phyloP scores from a whole-genome alignment of 768 basidiomycete genomes.

The Tricholoma sp. region DNA sequence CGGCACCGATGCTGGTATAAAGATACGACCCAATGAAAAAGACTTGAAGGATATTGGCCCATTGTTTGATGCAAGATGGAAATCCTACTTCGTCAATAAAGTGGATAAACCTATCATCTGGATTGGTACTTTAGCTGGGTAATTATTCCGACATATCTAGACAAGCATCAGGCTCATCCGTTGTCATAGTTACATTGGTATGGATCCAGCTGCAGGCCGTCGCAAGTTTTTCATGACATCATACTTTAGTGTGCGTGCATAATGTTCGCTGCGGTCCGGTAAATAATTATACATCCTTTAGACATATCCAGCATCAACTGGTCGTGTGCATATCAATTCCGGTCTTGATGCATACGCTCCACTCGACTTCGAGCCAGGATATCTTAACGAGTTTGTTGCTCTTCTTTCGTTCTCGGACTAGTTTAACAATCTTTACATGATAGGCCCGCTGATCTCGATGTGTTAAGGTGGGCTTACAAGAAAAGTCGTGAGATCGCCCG shows the following conservation, averaged over 20 bases:
- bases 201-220: conserved; percentile 8
- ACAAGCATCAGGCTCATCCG: background rate
- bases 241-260: conserved; percentile 17
- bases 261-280: conserved; percentile 12
- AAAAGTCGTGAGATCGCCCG: conserved; percentile 47
- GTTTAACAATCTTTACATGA: background rate
- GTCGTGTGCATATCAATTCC: conserved; percentile 44
- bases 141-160: conserved; percentile 11
- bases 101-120: conserved; percentile 54
- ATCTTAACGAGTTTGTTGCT: background rate
- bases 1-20: conserved; percentile 50
- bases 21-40: conserved; percentile 43
- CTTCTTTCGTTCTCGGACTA: background rate
- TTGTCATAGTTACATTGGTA: conserved; percentile 13
- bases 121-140: conserved; percentile 39
- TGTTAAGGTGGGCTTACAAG: conserved; percentile 52
- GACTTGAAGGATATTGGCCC: conserved; percentile 48
- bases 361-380: background rate
- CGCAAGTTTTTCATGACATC: conserved; percentile 22
- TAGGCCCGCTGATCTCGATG: conserved; percentile 39
- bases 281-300: conserved; percentile 9
- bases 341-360: background rate
- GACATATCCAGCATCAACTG: conserved; percentile 44
- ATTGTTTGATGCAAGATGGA: conserved; percentile 45
- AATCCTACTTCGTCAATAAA: conserved; percentile 39